Conservation (phyloP, 805 yeast species). For the Diddensiella santjacobensis region DNA sequence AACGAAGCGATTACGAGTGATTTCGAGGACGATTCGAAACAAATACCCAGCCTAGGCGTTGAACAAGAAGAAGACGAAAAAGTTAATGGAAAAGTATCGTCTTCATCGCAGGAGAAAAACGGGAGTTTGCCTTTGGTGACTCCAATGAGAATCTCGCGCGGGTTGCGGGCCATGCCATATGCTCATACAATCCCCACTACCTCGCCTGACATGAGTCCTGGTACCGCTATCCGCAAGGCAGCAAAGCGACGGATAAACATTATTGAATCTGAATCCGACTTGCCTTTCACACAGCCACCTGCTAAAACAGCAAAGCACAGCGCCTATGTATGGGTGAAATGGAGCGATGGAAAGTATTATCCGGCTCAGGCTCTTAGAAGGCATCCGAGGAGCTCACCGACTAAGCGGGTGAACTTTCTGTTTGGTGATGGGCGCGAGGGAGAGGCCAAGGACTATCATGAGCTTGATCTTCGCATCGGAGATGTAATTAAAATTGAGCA, state of each 20-base stretch:
- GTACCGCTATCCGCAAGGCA: neutral
- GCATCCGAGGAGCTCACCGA: neutral
- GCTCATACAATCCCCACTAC: constrained; percentile 1
- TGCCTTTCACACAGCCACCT: neutral
- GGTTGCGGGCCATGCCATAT: neutral
- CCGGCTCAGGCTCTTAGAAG: neutral
- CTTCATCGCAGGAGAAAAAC: neutral
- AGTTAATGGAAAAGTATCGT: neutral
- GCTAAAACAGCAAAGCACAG: neutral
- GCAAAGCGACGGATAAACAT: neutral
- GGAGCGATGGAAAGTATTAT: constrained; percentile 11
- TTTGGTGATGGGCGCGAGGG: constrained; percentile 5
- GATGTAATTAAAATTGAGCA: constrained; percentile 21
- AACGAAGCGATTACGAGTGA: constrained; percentile 10
- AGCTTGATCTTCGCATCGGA: constrained; percentile 18
- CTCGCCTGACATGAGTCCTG: constrained; percentile 6
- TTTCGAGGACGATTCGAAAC: constrained; percentile 4
- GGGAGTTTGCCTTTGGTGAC: neutral
- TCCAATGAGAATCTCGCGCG: neutral
- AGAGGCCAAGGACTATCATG: constrained; percentile 1
- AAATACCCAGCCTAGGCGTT: neutral
- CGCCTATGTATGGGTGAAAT: constrained; percentile 8
- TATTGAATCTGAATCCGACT: neutral
- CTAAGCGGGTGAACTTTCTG: neutral
- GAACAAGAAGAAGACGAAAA: neutral